These are phyloP conservation scores for Wickerhamomyces hampshirensis DNA, from an alignment of 805 yeast species.

Conservation along the genomic window DNA sequence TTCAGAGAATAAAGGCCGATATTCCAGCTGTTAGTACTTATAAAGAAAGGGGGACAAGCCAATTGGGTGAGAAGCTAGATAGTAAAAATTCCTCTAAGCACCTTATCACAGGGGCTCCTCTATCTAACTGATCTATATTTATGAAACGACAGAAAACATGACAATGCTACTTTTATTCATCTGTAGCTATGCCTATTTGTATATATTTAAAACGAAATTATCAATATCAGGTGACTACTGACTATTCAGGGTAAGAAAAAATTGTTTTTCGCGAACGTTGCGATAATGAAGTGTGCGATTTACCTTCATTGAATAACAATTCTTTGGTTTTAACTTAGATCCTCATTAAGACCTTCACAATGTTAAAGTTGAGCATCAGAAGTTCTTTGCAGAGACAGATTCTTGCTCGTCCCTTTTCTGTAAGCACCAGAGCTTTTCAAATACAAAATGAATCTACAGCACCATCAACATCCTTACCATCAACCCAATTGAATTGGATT, in stretches of 20 bases:
- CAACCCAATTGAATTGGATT: slow-evolving; percentile 56
- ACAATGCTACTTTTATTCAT: no score
- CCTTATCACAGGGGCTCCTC: slow-evolving; percentile 25
- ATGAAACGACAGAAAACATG: no score
- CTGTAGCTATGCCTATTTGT: no score
- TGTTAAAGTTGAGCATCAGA: slow-evolving; percentile 4
- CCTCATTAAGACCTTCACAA: neutral
- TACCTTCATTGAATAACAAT: neutral
- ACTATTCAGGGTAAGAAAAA: no score
- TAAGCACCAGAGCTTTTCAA: slow-evolving; percentile 3
- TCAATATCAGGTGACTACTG: no score
- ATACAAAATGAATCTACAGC: slow-evolving; percentile 1
- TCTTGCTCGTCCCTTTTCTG: slow-evolving; percentile 10
- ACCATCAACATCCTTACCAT: slow-evolving; percentile 1
- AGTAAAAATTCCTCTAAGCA: slow-evolving; percentile 20
- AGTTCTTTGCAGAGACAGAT: slow-evolving; percentile 14
- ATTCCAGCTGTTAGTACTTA: slow-evolving; percentile 98
- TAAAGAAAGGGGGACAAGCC: slow-evolving; percentile 84
- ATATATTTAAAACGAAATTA: no score
- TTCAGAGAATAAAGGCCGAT: slow-evolving; percentile 87
- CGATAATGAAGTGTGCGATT: no score
- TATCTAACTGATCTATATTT: slow-evolving; percentile 1
- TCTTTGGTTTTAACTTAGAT: neutral
- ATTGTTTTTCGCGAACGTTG: no score
- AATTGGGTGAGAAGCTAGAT: slow-evolving; percentile 34